Base-by-base conservation (phyloP, 2,329 filamentous ascomycete species). In the Sordariomycetes sp. region DNA sequence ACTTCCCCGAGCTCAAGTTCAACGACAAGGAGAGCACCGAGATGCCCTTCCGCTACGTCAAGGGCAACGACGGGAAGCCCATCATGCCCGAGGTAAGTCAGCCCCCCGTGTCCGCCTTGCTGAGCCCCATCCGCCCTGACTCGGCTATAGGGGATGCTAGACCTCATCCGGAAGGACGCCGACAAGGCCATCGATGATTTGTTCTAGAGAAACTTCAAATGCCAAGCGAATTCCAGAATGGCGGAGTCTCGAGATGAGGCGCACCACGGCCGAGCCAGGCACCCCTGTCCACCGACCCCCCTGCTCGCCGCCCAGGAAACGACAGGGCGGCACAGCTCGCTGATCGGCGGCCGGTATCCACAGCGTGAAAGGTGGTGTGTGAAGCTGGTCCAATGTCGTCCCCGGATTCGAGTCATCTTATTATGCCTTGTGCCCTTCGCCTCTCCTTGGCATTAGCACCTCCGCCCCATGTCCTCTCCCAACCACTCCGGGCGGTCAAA, bases 1-100 rank as follows among this genome's bases (percentile, higher is more conserved):
- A 97, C 69, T 86, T 89, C 67, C 94, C 94, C 0, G 93, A 97
- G 68, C 81, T 99, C 68, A 86, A 86, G 68, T 87, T 97, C 70
- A 90, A 89, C 70, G 86, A 94, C 69, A 87, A 96, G 67, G 94
- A 99, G 74, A 94, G 89, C 70, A 96, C 92, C 0, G 81, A 96
- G 71, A 97, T 99, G 94, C 94, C 94, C 1, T 99, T 99, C 73
- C 89, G 94, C 64, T 99, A 99, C 69, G 92, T 99, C 55, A 87
- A 82, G 68, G 86, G 81, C 56, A 75, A 82, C 12, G 77, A 89
- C 59, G 90, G 88, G 52, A 78, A 89, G 64, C 90, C 92, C 1
- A 85, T 97, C 60, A 96, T 99, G 91, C 94, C 94, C 24, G 80
- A 89, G 76, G 92, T 96, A 73, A 74, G 79, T 59, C 20, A 57